Evolutionary conservation across 345 rosid species (phyloP), one percentile per base, ranked within the genome.

Genomic region (Populus tremula): DNA sequence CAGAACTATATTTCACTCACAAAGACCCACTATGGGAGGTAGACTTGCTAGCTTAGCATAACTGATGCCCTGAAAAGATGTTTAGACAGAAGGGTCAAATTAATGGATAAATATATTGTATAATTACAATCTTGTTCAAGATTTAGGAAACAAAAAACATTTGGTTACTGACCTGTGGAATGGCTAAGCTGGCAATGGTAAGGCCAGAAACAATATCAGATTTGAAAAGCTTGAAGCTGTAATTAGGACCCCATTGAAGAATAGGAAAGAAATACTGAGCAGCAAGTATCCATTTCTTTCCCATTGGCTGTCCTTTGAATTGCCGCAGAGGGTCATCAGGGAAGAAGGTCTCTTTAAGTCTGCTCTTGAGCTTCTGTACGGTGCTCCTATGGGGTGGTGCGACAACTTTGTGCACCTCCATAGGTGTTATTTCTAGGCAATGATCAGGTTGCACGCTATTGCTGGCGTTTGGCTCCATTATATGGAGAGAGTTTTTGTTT

Each of bases 151-250:
- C n/a, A n/a, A 2, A 29, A 41, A 3, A 21, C 5, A 27, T 65
- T 27, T 31, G 43, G 29, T 10, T 12, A 10, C 6, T n/a, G 18
- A 91, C 98, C 96, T 94, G 99, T 59, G 98, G 99, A 85, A 96
- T 96, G 84, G 99, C 99, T 74, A 96, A 83, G 87, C 99, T 96
- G 43, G 99, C 98, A 85, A 96, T 96, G 79, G 99, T 93, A 78
- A 93, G 97, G 59, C 99, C 99, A 6, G 99, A 78, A 73, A 95
- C 84, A 75, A 92, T 67, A 82, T 95, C 99, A 9, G 99, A 95
- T 84, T 88, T 95, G 84, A 95, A 88, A 76, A 90, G 91, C 3
- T 61, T 73, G 85, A 95, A 72, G 82, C 68, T 89, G 82, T 95
- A 95, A 66, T 82, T 70, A 73, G 96, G 97, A 69, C 94, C 92